Evolutionary conservation across 768 basidiomycete species (phyloP), one percentile per base, ranked within the genome.

Genomic region (Pleurotus tuoliensis): DNA sequence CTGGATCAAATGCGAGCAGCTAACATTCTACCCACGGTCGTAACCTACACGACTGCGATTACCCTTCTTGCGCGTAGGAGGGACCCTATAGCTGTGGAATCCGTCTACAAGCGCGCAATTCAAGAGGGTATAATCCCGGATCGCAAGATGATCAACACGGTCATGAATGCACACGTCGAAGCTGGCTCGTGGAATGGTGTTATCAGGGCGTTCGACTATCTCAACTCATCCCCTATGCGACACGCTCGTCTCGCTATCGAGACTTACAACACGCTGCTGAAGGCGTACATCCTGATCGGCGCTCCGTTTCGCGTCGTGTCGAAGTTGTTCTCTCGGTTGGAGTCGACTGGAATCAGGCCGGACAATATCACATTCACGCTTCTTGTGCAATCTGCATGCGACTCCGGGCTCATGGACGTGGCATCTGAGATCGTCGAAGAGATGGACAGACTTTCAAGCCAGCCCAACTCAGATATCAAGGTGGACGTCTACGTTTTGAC

Each of bases 101-200:
- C 76, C 9, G 68, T 90, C 48, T 92, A 84, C 71, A 73, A 80
- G 68, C 80, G 77, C 43, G 89, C 89, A 0, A 47, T 91, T 45
- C 64, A 69, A 13, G 83, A 87, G 39, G 85, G 84, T 13, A 64
- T 92, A 55, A 67, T 70, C 13, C 88, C 88, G 2, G 86, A 90
- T 66, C 73, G 76, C 37, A 71, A 67, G 39, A 86, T 92, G 86
- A 73, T 86, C 60, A 79, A 82, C 12, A 72, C 87, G 5, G 68
- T 96, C 48, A 85, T 98, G 84, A 83, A 90, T 62, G 92, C 88
- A 0, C 83, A 94, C 64, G 87, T 92, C 48, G 84, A 90, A 64
- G 79, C 84, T 1, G 90, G 88, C 1, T 84, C 86, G 9, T 97
- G 92, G 92, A 68, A 73, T 45, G 85, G 85, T 22, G 92, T 87